These are phyloP conservation scores for Kluyveromyces marxianus DNA, from an alignment of 1,139 yeast genomes.

Conservation along the genomic window DNA sequence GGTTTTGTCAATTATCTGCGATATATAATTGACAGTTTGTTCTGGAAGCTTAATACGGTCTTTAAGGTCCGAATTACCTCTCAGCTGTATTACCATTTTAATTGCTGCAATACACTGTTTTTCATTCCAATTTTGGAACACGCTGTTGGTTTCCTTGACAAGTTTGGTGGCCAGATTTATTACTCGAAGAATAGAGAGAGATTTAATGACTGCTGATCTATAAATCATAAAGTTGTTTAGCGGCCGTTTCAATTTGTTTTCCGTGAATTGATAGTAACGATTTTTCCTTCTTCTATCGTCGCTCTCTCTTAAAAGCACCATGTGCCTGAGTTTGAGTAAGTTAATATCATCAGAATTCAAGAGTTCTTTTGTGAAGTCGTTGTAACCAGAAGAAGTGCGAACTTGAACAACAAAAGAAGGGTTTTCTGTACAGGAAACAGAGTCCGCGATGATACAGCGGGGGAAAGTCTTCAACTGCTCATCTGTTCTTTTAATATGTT, in stretches of 20 bases:
- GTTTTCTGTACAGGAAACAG: neutral
- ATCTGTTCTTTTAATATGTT: conserved; percentile 4
- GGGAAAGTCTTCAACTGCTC: conserved; percentile 10
- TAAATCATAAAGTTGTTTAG: conserved; percentile 45
- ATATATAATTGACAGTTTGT: too few species aligned
- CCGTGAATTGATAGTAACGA: conserved; percentile 13
- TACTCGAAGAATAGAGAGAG: conserved; percentile 35
- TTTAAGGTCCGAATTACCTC: neutral
- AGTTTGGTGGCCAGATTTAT: conserved; percentile 28
- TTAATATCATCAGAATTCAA: conserved; percentile 7
- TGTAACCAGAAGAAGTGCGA: conserved; percentile 12
- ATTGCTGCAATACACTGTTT: conserved; percentile 3
- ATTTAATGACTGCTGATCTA: conserved; percentile 38
- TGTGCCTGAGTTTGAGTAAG: conserved; percentile 8
- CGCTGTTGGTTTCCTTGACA: neutral
- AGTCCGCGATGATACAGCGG: conserved; percentile 8
- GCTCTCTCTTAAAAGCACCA: conserved; percentile 11
- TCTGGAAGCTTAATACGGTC: too few species aligned
- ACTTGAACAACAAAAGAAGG: conserved; percentile 8
- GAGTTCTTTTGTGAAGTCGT: conserved; percentile 7
- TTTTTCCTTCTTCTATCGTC: conserved; percentile 12
- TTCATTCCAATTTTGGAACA: conserved; percentile 8
- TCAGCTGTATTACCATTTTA: conserved; percentile 9
- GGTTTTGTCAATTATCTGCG: conserved; percentile 6
- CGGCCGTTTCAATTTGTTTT: conserved; percentile 37